Evolutionary conservation across 129 eudicot species (phyloP).

Genomic region (Tagetes erecta): DNA sequence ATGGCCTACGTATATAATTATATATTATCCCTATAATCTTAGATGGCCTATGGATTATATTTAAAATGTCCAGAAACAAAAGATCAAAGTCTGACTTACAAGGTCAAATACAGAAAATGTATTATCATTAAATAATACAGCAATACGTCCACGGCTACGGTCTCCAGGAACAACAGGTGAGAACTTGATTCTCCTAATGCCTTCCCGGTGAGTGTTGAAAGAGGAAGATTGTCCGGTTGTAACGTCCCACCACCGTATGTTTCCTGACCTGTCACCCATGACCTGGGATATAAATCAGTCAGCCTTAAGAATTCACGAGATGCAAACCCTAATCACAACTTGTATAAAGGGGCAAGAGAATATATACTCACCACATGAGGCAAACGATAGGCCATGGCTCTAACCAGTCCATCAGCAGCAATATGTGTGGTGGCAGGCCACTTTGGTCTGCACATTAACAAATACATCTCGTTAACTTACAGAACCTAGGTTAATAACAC

Average conservation of each 20-base stretch:
- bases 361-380: constrained; percentile 85
- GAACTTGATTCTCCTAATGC: constrained; percentile 91
- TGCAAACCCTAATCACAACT: constrained; percentile 9
- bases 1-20: background rate
- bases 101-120: constrained; percentile 93
- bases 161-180: constrained; percentile 99
- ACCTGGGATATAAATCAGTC: constrained; percentile 56
- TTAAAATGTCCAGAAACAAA: constrained; percentile 13
- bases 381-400: constrained; percentile 97
- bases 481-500: background rate
- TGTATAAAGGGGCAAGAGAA: background rate
- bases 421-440: constrained; percentile 94
- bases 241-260: constrained; percentile 99
- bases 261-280: constrained; percentile 98
- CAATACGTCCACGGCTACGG: constrained; percentile 95
- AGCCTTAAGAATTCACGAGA: constrained; percentile 19
- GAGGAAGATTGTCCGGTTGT: constrained; percentile 97
- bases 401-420: constrained; percentile 80
- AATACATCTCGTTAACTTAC: constrained; percentile 14
- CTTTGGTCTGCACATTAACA: constrained; percentile 74
- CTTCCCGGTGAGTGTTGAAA: constrained; percentile 96
- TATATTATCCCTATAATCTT: constrained; percentile 6
- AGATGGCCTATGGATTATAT: background rate
- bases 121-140: constrained; percentile 89
- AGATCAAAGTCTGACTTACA: constrained; percentile 51